Evolutionary conservation across 2,329 filamentous ascomycete species (phyloP).

Genomic region (Diaporthe velutina): DNA sequence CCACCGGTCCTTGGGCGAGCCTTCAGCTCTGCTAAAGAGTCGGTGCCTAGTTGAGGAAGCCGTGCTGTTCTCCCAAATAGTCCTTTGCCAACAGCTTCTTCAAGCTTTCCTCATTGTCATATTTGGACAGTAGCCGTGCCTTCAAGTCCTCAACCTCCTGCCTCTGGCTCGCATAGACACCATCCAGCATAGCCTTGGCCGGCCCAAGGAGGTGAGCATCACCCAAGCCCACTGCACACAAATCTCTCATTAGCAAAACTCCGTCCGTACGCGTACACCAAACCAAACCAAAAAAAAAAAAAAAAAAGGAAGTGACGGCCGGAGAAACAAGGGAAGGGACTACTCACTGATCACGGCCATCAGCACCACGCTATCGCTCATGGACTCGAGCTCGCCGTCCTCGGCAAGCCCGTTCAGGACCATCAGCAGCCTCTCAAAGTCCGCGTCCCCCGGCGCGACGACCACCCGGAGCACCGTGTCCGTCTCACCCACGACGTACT

Average conservation of each 20-base stretch:
- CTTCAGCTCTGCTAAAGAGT: background rate
- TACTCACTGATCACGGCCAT: conserved; percentile 35
- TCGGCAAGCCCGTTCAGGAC: conserved; percentile 39
- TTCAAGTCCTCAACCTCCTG: conserved; percentile 36
- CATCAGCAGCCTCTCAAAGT: conserved; percentile 41
- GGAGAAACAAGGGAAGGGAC: accelerated
- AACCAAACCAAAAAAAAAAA: background rate
- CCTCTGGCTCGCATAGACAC: conserved; percentile 26
- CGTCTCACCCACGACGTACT: conserved; percentile 37
- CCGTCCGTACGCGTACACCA: background rate
- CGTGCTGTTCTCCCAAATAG: background rate
- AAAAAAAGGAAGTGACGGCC: background rate
- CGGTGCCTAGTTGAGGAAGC: too few relatives aligned
- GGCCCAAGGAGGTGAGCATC: conserved; percentile 39
- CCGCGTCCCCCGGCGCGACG: conserved; percentile 36
- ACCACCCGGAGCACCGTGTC: conserved; percentile 34
- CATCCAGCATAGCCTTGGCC: conserved; percentile 37
- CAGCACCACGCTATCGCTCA: conserved; percentile 37
- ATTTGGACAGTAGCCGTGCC: conserved; percentile 34
- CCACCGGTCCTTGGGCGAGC: too few relatives aligned
- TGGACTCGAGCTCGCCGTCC: conserved; percentile 37
- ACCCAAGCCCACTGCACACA: conserved; percentile 33
- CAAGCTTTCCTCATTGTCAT: conserved; percentile 35
- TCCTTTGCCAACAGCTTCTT: conserved; percentile 25
- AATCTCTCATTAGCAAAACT: background rate